phyloP scores from a whole-genome alignment of 768 basidiomycete genomes.

The Trametes maxima region DNA sequence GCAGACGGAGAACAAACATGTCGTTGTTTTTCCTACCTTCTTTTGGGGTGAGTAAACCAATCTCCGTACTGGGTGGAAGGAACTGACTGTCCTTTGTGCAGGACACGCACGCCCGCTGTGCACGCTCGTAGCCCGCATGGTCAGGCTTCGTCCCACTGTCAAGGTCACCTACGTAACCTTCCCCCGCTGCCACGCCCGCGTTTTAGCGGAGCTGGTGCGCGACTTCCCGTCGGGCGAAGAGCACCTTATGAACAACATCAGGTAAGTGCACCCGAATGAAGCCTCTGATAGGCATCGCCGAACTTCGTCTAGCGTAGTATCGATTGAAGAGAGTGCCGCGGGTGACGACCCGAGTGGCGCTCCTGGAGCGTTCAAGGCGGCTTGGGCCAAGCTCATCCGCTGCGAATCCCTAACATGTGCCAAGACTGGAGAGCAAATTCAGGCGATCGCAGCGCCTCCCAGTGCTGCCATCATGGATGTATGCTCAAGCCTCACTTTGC shows the following conservation, averaged over 20 bases:
- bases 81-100: background rate
- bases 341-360: background rate
- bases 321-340: background rate
- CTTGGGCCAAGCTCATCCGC: slow-evolving; percentile 13
- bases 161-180: slow-evolving; percentile 12
- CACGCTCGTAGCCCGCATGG: slow-evolving; percentile 10
- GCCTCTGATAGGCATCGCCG: background rate
- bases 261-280: background rate
- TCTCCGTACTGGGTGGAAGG: background rate
- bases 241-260: background rate
- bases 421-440: slow-evolving; percentile 7
- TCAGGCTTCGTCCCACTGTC: background rate
- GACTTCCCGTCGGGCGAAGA: slow-evolving; percentile 2
- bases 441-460: background rate
- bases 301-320: background rate
- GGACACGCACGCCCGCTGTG: slow-evolving; percentile 16
- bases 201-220: slow-evolving; percentile 9
- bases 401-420: slow-evolving; percentile 12
- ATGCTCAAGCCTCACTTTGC: too few relatives aligned
- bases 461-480: slow-evolving; percentile 8
- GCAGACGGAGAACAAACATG: background rate
- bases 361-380: slow-evolving; percentile 9
- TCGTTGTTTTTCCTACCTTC: background rate
- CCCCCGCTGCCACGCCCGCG: background rate
- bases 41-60: background rate